Base-by-base conservation (phyloP, 83 land plant species). In the Thuja plicata region DNA sequence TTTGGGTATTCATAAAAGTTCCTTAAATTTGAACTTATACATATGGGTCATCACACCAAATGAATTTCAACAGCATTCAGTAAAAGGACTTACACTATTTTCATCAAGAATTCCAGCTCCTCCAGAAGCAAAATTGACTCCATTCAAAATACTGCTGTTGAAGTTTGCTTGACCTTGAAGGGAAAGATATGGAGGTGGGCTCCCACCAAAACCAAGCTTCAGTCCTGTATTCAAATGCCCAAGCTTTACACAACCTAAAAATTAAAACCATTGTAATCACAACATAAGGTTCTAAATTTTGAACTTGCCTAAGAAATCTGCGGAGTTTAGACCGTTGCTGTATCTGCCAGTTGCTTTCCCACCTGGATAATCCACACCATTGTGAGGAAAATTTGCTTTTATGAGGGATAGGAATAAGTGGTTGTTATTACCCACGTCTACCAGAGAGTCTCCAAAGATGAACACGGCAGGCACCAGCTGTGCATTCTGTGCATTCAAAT, bases 381-480 rank as follows among this genome's bases (percentile, higher is more conserved):
- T 92, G 89, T 88, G 94, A 34, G 90, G 89, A 34, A 91, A 94
- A 45, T 94, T 82, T 16, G 94, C 94, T 86, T 91, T 94, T 41
- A 57, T 35, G 2, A 87, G 32, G 4, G 92, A 88, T 11, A 89
- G 50, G n/a, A 27, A 6, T 15, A 94, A 35, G 82, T 94, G 54
- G 76, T 94, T 94, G 90, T 94, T 94, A 91, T 94, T 94, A 78
- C 95, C 95, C 10, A 94, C 95, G 46, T 94, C 95, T 16, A 88
- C 92, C 87, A 92, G 78, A 34, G 95, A 94, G 89, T 94, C 95
- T 46, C 94, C 95, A 46, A 94, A 91, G 24, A 94, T 84, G 30
- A 89, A 94, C 86, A 89, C 41, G 13, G 95, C 95, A 35, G 94
- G 93, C 82, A 89, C 94, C 86, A 50, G 43, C 82, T 41, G 19